Conservation (phyloP, 345 rosid genomes). For the Excoecaria cochinchinensis region DNA sequence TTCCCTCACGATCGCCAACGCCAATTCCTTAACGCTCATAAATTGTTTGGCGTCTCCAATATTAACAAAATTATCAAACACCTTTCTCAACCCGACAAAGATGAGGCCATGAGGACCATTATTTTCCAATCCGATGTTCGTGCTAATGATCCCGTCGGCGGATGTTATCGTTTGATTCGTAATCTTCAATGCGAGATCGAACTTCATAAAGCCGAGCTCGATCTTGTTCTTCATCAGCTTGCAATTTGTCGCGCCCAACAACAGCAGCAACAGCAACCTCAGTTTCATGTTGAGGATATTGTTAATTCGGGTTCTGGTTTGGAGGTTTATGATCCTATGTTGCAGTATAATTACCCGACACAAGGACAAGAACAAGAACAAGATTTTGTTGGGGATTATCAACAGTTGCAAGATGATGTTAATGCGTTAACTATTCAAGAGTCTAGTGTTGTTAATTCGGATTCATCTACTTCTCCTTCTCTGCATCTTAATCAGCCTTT, state of each 20-base stretch:
- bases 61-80: constrained; percentile 75
- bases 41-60: constrained; percentile 87
- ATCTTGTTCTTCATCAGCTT: constrained; percentile 70
- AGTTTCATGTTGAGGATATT: constrained; percentile 7
- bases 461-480: neutral
- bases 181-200: constrained; percentile 74
- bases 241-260: constrained; percentile 31
- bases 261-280: constrained; percentile 14
- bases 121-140: constrained; percentile 86
- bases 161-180: constrained; percentile 64
- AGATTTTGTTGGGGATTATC: constrained; percentile 5
- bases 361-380: constrained; percentile 9
- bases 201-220: constrained; percentile 63
- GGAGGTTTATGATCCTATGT: constrained; percentile 18
- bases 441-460: neutral
- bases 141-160: constrained; percentile 80
- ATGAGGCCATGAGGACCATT: constrained; percentile 83
- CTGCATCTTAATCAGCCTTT: constrained; percentile 4
- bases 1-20: constrained; percentile 82
- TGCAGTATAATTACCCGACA: constrained; percentile 1
- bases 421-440: constrained; percentile 17
- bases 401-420: constrained; percentile 1
- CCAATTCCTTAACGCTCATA: constrained; percentile 92
- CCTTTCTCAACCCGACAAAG: constrained; percentile 62
- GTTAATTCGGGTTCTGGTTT: neutral